Base-by-base conservation (phyloP, 805 yeast species). In the Candida patagonica region DNA sequence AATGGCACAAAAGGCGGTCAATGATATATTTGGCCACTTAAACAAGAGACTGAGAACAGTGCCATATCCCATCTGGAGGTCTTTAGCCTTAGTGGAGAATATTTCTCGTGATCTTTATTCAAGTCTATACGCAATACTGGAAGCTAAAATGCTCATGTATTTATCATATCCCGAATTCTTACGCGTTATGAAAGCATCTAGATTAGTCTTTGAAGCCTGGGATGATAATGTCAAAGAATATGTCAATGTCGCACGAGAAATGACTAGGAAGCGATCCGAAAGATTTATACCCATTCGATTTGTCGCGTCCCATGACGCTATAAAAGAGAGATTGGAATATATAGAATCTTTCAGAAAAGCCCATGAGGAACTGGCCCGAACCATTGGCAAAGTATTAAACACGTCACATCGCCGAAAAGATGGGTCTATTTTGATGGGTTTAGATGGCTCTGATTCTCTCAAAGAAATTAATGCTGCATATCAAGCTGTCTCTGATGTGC, bases 231-330 rank as follows among this genome's bases (percentile, higher is more conserved):
- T 76, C 8, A 77, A 79, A 51, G 83, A 76, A 41, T 74, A 79
- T 60, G 72, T 77, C 1, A 70, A 74, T 38, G 54, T 81, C 31
- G 73, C 85, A 0, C 70, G 96, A 41, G 96, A 88, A 44, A 58
- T 82, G 2, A 65, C 83, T 30, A 66, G 96, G 46, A 82, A 78
- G 50, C 62, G 92, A 31, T 74, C 76, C 6, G 89, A 82, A 40
- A 77, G 76, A 43, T 80, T 80, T 52, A 68, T 80, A 10, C 71
- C 78, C 17, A 73, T 85, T 16, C 73, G 77, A 42, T 65, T 86
- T 7, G 63, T 63, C n/a, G 68, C 76, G 6, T 61, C 68, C 2
- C 70, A 66, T 30, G 30, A 40, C 1, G 46, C 45, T 9, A 55
- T 72, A 1, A 66, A 62, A 42, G 70, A 68, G 1, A 60, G 76